A percentile compares a stretch with the other conserved stretches of the same genome.
Evolutionary conservation across 2,329 filamentous ascomycete species (phyloP).

Genomic region (Nectriaceae sp.): DNA sequence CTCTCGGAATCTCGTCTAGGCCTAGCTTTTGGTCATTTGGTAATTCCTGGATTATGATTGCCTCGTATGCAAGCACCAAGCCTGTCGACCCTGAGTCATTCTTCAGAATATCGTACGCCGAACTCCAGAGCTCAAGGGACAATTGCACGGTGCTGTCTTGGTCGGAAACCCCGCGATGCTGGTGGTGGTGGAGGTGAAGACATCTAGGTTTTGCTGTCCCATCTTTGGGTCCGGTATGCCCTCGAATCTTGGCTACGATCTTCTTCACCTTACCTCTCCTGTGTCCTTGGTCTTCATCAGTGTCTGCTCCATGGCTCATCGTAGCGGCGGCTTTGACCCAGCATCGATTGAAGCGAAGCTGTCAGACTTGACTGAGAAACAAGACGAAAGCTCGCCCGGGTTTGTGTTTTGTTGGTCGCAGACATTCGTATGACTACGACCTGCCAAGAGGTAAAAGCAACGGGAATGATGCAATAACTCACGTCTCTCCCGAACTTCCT

Average conservation of each 20-base stretch:
- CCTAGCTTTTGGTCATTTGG: constrained; percentile 34
- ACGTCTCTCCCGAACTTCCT: too few species aligned
- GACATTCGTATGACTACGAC: too few species aligned
- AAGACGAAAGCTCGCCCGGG: too few species aligned
- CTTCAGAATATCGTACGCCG: constrained; percentile 36
- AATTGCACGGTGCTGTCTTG: constrained; percentile 16
- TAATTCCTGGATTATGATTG: constrained; percentile 37
- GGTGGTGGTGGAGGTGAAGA: constrained; percentile 11
- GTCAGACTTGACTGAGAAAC: too few species aligned
- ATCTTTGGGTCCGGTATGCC: constrained; percentile 1
- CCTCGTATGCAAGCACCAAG: constrained; percentile 38
- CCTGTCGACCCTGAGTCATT: constrained; percentile 29
- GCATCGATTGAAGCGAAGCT: too few species aligned
- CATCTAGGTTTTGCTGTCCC: constrained; percentile 5
- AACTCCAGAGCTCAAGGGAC: constrained; percentile 36
- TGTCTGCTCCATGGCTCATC: too few species aligned
- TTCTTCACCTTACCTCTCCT: constrained; percentile 22
- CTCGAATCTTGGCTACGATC: constrained; percentile 24
- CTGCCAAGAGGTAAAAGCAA: too few species aligned
- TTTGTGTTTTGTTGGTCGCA: too few species aligned
- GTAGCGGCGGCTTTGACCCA: constrained; percentile 1
- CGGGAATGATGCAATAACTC: too few species aligned
- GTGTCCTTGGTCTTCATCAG: constrained; percentile 15
- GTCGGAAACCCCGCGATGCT: constrained; percentile 12
- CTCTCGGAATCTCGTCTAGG: constrained; percentile 25